These are phyloP conservation scores for Mangifera indica DNA, from an alignment of 345 rosid species.

Conservation along the genomic window DNA sequence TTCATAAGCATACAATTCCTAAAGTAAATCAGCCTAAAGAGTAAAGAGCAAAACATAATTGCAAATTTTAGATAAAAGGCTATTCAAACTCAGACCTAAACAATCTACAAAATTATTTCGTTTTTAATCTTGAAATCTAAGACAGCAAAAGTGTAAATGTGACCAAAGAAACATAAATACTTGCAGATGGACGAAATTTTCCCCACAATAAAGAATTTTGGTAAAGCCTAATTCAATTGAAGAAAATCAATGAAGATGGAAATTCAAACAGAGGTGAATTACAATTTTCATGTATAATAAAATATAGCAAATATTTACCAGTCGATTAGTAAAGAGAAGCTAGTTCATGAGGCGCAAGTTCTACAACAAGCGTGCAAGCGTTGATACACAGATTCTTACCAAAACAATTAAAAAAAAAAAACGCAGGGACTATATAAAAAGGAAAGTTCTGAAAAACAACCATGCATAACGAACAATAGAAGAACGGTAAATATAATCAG, in stretches of 20 bases:
- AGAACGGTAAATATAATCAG: conserved; percentile 10
- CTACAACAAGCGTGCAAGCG: neutral
- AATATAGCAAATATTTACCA: neutral
- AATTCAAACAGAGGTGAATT: neutral
- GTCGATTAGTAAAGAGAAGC: neutral
- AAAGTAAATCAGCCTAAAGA: neutral
- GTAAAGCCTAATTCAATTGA: neutral
- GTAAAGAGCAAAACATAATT: neutral
- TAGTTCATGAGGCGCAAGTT: neutral
- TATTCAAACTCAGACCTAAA: neutral
- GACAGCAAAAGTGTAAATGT: neutral
- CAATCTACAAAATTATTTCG: neutral
- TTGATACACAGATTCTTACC: neutral
- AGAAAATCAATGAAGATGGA: conserved; percentile 3
- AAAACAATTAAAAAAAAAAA: neutral
- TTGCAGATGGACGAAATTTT: no score
- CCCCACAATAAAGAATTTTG: no score
- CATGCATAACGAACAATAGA: conserved; percentile 25
- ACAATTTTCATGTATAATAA: neutral
- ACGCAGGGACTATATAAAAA: neutral
- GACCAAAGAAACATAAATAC: neutral
- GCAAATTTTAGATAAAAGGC: neutral
- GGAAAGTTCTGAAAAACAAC: neutral
- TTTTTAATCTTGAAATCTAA: neutral
- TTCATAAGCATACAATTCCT: neutral